Conservation (phyloP, 768 basidiomycete species). For the Suillus subaureus region DNA sequence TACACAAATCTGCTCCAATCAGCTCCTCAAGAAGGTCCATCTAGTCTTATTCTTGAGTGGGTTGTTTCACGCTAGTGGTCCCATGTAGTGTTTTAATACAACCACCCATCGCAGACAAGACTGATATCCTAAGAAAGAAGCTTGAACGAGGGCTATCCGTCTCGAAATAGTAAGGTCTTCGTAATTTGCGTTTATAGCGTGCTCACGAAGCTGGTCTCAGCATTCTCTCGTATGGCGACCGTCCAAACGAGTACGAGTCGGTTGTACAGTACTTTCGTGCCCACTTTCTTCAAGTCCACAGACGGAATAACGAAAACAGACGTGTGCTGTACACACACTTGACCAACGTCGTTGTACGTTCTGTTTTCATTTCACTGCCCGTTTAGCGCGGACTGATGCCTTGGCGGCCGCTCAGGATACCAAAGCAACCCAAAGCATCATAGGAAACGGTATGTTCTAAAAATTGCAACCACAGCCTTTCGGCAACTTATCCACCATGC, state of each 20-base stretch:
- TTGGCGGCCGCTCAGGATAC: conserved; percentile 56
- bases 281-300: conserved; percentile 81
- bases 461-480: not conserved
- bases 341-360: conserved; percentile 74
- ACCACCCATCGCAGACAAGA: conserved; percentile 55
- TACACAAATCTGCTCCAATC: conserved; percentile 83
- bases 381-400: conserved; percentile 6
- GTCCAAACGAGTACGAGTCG: conserved; percentile 79
- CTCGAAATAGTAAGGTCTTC: conserved; percentile 66
- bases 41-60: conserved; percentile 60
- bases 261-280: conserved; percentile 87
- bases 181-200: conserved; percentile 13
- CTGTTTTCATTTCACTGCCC: not conserved
- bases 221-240: conserved; percentile 80
- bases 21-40: conserved; percentile 71
- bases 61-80: conserved; percentile 21
- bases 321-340: conserved; percentile 83
- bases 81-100: not conserved
- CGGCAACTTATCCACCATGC: conserved; percentile 12
- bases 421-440: conserved; percentile 81
- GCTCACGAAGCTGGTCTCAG: conserved; percentile 36
- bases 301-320: conserved; percentile 76
- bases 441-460: conserved; percentile 66
- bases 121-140: conserved; percentile 75
- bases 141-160: conserved; percentile 69